phyloP scores from a whole-genome alignment of 305 asterid species.

The Solanum hybrid region DNA sequence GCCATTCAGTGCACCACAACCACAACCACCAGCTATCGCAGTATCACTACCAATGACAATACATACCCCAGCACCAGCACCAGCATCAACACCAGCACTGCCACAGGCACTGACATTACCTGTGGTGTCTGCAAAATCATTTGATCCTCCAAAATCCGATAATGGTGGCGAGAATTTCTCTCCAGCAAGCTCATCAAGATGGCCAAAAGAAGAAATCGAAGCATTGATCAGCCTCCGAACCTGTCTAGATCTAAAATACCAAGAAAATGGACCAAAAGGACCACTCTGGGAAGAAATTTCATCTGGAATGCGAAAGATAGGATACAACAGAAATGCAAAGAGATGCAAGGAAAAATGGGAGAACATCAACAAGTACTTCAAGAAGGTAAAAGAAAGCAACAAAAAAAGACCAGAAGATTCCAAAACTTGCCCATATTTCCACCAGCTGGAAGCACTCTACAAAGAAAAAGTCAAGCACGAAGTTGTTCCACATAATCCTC shows the following conservation, averaged over 20 bases:
- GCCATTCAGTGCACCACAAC: neutral
- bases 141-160: neutral
- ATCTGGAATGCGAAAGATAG: slow-evolving; percentile 56
- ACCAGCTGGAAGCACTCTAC: slow-evolving; percentile 52
- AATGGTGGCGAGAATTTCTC: slow-evolving; percentile 13
- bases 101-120: neutral
- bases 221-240: slow-evolving; percentile 64
- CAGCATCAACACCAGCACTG: slow-evolving; percentile 1
- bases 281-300: slow-evolving; percentile 84
- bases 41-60: neutral
- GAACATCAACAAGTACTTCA: slow-evolving; percentile 73
- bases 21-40: neutral
- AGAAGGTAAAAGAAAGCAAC: slow-evolving; percentile 60
- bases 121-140: neutral
- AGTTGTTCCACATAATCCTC: neutral
- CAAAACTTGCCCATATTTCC: slow-evolving; percentile 79
- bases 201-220: slow-evolving; percentile 73
- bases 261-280: slow-evolving; percentile 25
- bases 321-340: slow-evolving; percentile 60
- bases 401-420: slow-evolving; percentile 72
- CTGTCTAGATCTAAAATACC: slow-evolving; percentile 19
- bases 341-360: slow-evolving; percentile 92
- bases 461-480: slow-evolving; percentile 40
- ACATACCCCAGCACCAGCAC: slow-evolving; percentile 7
- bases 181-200: slow-evolving; percentile 22